Evolutionary conservation across 2,329 filamentous ascomycete species (phyloP).

Genomic region (Fusarium sublunatum): DNA sequence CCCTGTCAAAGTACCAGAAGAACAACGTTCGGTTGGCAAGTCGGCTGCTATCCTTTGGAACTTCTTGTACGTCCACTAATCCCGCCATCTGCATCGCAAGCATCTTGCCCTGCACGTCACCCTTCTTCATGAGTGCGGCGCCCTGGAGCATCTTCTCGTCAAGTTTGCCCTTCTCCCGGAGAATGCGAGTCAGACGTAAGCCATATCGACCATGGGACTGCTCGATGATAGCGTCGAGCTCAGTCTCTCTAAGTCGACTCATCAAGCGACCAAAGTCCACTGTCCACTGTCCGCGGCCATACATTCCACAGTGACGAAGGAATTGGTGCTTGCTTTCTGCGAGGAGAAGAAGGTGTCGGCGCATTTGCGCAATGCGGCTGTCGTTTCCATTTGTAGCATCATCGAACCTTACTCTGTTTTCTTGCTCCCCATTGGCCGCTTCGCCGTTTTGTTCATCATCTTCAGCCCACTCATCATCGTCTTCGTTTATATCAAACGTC

Average conservation of each 20-base stretch:
- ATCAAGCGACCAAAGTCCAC: slow-evolving; percentile 84
- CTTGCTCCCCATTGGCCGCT: slow-evolving; percentile 51
- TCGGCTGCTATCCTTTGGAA: slow-evolving; percentile 86
- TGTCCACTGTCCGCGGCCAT: slow-evolving; percentile 79
- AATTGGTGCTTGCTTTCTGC: slow-evolving; percentile 76
- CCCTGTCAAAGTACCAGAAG: slow-evolving; percentile 89
- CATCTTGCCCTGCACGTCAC: slow-evolving; percentile 86
- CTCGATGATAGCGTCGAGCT: slow-evolving; percentile 85
- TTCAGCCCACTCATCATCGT: slow-evolving; percentile 50
- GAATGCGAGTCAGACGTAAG: slow-evolving; percentile 84
- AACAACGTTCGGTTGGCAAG: slow-evolving; percentile 87
- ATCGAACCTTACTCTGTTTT: slow-evolving; percentile 64
- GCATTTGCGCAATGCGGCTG: slow-evolving; percentile 68
- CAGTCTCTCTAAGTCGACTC: slow-evolving; percentile 75
- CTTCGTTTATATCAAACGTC: slow-evolving; percentile 44
- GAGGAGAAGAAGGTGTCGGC: slow-evolving; percentile 79
- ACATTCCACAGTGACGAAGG: slow-evolving; percentile 72
- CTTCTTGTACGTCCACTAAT: slow-evolving; percentile 91
- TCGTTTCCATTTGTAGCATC: slow-evolving; percentile 56
- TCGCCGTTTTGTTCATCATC: slow-evolving; percentile 47
- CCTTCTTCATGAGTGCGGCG: slow-evolving; percentile 84
- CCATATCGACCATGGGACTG: slow-evolving; percentile 81
- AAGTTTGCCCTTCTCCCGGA: slow-evolving; percentile 89
- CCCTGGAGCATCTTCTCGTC: slow-evolving; percentile 90
- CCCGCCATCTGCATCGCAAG: slow-evolving; percentile 87